Conservation (phyloP, 495 filamentous ascomycete genomes). For the Tuber calosporum region DNA sequence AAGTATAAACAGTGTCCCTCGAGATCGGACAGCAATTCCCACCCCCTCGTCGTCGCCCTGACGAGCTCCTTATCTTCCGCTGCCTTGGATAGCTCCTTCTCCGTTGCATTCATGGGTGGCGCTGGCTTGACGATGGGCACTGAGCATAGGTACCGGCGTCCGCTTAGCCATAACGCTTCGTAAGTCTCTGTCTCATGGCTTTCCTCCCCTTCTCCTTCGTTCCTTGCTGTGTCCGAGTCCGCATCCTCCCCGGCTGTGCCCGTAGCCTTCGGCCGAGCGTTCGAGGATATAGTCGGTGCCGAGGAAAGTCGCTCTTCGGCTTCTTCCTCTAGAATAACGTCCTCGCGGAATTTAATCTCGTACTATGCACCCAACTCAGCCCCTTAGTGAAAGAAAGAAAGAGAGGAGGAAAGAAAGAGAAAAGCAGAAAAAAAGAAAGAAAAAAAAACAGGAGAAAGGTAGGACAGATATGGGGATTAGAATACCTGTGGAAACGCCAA, state of each 20-base stretch:
- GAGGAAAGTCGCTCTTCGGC: conserved; percentile 44
- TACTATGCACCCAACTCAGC: conserved; percentile 50
- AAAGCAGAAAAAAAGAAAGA: background rate
- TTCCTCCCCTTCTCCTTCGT: conserved; percentile 29
- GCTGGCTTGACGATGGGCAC: conserved; percentile 63
- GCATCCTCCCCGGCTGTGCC: conserved; percentile 39
- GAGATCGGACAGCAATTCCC: conserved; percentile 82
- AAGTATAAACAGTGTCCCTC: conserved; percentile 86
- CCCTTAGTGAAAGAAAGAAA: background rate
- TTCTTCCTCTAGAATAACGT: conserved; percentile 63
- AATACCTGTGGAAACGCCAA: conserved; percentile 82
- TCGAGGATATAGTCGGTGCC: conserved; percentile 28
- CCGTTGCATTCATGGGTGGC: conserved; percentile 53
- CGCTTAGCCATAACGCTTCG: conserved; percentile 64
- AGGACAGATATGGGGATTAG: conserved; percentile 7
- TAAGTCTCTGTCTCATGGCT: conserved; percentile 49
- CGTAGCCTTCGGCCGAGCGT: conserved; percentile 35
- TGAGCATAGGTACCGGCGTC: conserved; percentile 70
- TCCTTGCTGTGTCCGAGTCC: conserved; percentile 11
- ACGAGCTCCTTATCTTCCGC: conserved; percentile 80
- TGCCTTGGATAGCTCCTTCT: conserved; percentile 56
- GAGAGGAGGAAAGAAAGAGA: conserved; percentile 22
- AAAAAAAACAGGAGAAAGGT: conserved; percentile 24
- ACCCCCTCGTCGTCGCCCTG: conserved; percentile 73
- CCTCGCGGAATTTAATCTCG: conserved; percentile 69